Percentiles rank a stretch among this genome's conserved stretches.
These are phyloP conservation scores for Apiospora saccharicola DNA, from an alignment of 2,329 filamentous ascomycete genomes.

Conservation along the genomic window DNA sequence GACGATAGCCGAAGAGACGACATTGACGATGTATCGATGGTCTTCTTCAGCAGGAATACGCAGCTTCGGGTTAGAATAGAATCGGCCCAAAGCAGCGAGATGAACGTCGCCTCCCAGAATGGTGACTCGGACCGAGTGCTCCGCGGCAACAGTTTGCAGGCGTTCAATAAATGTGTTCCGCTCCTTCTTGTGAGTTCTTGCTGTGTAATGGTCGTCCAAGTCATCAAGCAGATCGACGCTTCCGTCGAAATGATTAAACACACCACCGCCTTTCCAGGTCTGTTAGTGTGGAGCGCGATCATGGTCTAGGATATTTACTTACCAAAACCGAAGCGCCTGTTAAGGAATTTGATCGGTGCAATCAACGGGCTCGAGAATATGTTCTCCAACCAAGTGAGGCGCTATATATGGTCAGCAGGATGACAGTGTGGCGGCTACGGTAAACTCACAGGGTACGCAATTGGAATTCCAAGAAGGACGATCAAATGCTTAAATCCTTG, in stretches of 20 bases:
- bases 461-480: conserved; percentile 84
- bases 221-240: conserved; percentile 93
- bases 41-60: conserved; percentile 81
- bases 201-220: conserved; percentile 95
- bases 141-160: conserved; percentile 82
- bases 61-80: conserved; percentile 88
- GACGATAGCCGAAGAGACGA: conserved; percentile 93
- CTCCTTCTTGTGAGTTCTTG: conserved; percentile 89
- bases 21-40: conserved; percentile 93
- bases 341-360: conserved; percentile 86
- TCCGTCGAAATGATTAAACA: conserved; percentile 96
- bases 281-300: not conserved
- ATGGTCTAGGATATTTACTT: conserved; percentile 32
- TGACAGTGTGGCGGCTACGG: conserved; percentile 37
- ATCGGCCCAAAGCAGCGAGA: conserved; percentile 88
- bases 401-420: conserved; percentile 50
- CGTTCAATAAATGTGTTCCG: conserved; percentile 79
- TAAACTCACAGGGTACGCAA: conserved; percentile 75
- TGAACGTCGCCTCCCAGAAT: conserved; percentile 96
- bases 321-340: conserved; percentile 85
- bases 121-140: conserved; percentile 88
- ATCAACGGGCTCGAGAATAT: conserved; percentile 87
- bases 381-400: conserved; percentile 96
- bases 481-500: conserved; percentile 89
- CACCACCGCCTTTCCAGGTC: conserved; percentile 64